Evolutionary conservation across 2,329 filamentous ascomycete genomes (phyloP), one percentile per base, ranked within the genome.

Genomic region (Cordyceps javanica): DNA sequence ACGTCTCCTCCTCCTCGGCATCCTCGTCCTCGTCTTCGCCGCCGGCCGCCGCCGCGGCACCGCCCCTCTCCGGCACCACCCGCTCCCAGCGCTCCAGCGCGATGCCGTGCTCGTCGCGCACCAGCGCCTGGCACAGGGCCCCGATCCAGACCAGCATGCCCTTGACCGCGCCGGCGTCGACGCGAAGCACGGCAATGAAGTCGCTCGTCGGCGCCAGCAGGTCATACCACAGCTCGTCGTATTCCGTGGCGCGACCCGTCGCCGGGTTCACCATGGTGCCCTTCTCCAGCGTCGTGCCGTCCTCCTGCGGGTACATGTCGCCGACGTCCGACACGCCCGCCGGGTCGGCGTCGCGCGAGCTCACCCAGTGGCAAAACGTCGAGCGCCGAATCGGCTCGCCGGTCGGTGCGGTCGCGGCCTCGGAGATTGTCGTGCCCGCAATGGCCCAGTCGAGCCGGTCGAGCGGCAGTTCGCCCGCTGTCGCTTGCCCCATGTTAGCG

Each of bases 211-310:
- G 65, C 0, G 70, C 71, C 2, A 71, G 67, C 2, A 75, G 68
- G 42, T 84, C 80, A 2, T 72, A 68, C 87, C 87, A 90, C 2
- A 87, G 66, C 68, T 90, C 87, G 67, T 89, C 86, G 62, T 91
- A 90, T 1, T 71, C 70, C 10, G 77, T 77, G 39, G 76, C 67
- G 1, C 64, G 42, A 0, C 80, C 79, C 1, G 81, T 82, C 1
- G 69, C 73, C 0, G 82, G 82, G 62, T 88, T 84, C 11, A 78
- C 69, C 80, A 87, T 87, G 13, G 64, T 63, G 0, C 86, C 86
- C 44, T 71, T 79, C 67, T 89, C 86, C 5, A 86, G 69, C 8
- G 76, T 73, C 14, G 65, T 66, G 36, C 71, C 71, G 64, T 75
- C 67, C 4, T 69, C 60, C 32, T 73, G 72, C 0, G 73, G 69